Conservation (phyloP, 2,329 filamentous ascomycete genomes). For the Neonectria magnoliae region DNA sequence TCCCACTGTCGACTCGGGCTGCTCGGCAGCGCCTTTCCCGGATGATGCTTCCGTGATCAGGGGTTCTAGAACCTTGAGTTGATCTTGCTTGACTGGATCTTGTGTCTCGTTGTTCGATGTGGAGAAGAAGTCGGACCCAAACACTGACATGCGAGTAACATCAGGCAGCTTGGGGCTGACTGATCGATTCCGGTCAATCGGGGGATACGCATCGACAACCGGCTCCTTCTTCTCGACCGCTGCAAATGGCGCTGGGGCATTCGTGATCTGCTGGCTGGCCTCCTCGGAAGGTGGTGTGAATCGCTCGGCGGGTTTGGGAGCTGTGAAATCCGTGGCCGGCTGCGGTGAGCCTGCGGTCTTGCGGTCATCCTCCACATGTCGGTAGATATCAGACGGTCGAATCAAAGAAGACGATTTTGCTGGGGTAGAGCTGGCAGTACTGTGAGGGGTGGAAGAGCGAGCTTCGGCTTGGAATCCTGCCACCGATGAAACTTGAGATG, state of each 20-base stretch:
- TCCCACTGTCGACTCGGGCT: background rate
- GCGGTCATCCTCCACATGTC: constrained; percentile 71
- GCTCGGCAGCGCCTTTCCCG: constrained; percentile 1
- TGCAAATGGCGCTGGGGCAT: background rate
- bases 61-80: constrained; percentile 1
- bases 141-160: constrained; percentile 67
- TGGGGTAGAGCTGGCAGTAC: constrained; percentile 31
- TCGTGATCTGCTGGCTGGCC: constrained; percentile 5
- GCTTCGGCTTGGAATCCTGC: constrained; percentile 29
- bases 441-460: constrained; percentile 40
- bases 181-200: constrained; percentile 49
- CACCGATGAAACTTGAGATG: constrained; percentile 12
- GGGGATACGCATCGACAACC: constrained; percentile 23
- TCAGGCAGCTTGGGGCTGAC: constrained; percentile 68
- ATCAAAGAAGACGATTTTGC: constrained; percentile 70
- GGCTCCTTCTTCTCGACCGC: constrained; percentile 14
- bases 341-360: constrained; percentile 66
- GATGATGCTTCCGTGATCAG: background rate
- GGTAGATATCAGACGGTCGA: constrained; percentile 81
- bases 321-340: constrained; percentile 65
- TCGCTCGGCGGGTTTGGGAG: constrained; percentile 49
- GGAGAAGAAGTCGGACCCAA: constrained; percentile 68
- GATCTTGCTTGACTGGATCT: constrained; percentile 29
- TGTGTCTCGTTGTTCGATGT: constrained; percentile 38
- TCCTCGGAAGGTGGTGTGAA: constrained; percentile 31